Evolutionary conservation across 805 yeast genomes (phyloP), one percentile per base, ranked within the genome.

Genomic region (Jamesozyma spencerorum): DNA sequence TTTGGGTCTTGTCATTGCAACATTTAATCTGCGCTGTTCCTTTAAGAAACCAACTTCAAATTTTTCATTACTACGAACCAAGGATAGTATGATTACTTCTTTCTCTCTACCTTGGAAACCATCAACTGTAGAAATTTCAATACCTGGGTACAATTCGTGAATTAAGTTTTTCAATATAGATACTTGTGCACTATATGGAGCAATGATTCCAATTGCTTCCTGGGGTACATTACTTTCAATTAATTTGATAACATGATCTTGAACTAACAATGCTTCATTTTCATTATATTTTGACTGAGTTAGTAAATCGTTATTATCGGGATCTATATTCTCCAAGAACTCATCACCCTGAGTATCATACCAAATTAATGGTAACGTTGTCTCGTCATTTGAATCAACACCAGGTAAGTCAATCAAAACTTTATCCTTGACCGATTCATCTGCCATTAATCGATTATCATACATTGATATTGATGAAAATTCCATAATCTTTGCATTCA

Each of bases 21-120:
- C 98, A 56, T 90, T 90, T 35, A 88, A 66, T 50, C 98, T 72
- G 53, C 92, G 66, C 40, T 74, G 71, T 49, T 90, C 97, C 18
- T 71, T 69, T 40, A 92, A 64, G 54, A 90, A 92, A 8, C 97
- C 97, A 36, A 88, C 80, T 39, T 81, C 84, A 27, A 70, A 59
- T 2, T 63, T 51, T 17, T 73, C 79, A 57, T 90, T 90, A 31
- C 92, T 81, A 47, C 98, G 69, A 2, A 90, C 97, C 40, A 90
- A 60, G 2, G 92, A 72, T 11, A 92, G 63, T 1, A 90, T 70
- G 5, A 90, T 86, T 0, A 79, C 81, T 51, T 88, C 94, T 58
- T 90, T 92, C 55, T 90, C 98, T 46, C 97, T 68, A 1, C 98
- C 98, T 65, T 90, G 98, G 54, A 90, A 92, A 1, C 97, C 97